Percentiles rank a stretch among this genome's conserved stretches.
phyloP scores from a whole-genome alignment of 352 stramenopile species.

The Phytophthora agathidicida region DNA sequence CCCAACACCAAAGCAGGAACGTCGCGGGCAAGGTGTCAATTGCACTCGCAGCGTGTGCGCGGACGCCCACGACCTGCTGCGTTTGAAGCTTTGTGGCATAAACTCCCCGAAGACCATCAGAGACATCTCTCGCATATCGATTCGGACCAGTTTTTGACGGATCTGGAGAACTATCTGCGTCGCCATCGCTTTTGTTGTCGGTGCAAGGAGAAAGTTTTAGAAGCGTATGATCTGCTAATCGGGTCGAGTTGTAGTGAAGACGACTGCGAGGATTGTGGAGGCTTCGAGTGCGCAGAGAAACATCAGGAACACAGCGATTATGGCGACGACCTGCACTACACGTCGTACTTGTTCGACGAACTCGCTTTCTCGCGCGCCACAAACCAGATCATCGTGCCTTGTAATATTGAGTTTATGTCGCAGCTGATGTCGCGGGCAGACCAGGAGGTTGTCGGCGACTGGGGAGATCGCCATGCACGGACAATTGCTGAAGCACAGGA shows the following conservation, averaged over 20 bases:
- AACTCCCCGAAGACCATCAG: slow-evolving; percentile 79
- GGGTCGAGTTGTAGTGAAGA: slow-evolving; percentile 86
- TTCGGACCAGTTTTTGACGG: slow-evolving; percentile 87
- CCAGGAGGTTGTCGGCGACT: slow-evolving; percentile 84
- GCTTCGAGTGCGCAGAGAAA: slow-evolving; percentile 79
- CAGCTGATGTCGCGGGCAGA: slow-evolving; percentile 86
- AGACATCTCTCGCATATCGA: slow-evolving; percentile 85
- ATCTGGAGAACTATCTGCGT: slow-evolving; percentile 84
- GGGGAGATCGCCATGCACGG: slow-evolving; percentile 81
- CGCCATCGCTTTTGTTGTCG: slow-evolving; percentile 89
- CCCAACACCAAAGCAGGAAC: slow-evolving; percentile 34
- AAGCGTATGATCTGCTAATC: slow-evolving; percentile 88
- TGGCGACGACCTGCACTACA: slow-evolving; percentile 85
- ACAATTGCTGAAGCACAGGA: slow-evolving; percentile 88
- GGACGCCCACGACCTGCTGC: slow-evolving; percentile 71
- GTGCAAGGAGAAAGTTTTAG: slow-evolving; percentile 89
- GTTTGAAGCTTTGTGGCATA: slow-evolving; percentile 82
- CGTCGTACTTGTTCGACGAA: slow-evolving; percentile 88
- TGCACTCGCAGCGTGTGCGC: slow-evolving; percentile 81
- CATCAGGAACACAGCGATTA: slow-evolving; percentile 79
- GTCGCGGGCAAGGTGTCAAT: slow-evolving; percentile 62
- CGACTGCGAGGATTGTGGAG: slow-evolving; percentile 85
- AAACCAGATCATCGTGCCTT: slow-evolving; percentile 84
- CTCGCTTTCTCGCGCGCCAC: slow-evolving; percentile 82
- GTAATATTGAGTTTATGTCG: slow-evolving; percentile 86